Percentiles rank a stretch among this genome's conserved stretches.
phyloP scores from a whole-genome alignment of 1,284 basidiomycete genomes.

The Fomitiporia mediterranea region DNA sequence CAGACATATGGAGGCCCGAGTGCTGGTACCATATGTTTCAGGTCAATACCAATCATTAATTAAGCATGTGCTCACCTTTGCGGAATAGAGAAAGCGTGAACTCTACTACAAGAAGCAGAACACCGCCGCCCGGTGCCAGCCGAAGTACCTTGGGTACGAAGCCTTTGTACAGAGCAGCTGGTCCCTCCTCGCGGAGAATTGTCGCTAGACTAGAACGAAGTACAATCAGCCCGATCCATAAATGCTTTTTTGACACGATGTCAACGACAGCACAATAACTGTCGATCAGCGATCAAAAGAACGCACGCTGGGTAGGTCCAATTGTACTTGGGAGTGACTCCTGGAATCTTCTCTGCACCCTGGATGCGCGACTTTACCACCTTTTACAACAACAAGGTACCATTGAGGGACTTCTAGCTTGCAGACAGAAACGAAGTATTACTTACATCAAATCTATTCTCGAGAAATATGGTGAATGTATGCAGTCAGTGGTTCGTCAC shows the following conservation, averaged over 20 bases:
- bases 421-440: background rate
- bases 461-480: background rate
- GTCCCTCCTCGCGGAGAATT: constrained; percentile 88
- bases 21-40: background rate
- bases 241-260: background rate
- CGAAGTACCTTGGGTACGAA: constrained; percentile 84
- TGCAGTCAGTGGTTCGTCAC: background rate
- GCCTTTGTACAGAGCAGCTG: constrained; percentile 90
- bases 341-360: constrained; percentile 61
- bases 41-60: background rate
- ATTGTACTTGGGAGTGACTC: constrained; percentile 79
- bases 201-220: constrained; percentile 48
- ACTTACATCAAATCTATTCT: constrained; percentile 52
- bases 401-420: background rate
- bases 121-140: constrained; percentile 91
- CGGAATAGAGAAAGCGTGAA: constrained; percentile 74
- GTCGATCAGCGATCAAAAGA: constrained; percentile 29
- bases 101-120: constrained; percentile 88
- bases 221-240: background rate
- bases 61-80: constrained; percentile 41
- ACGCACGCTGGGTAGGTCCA: constrained; percentile 83
- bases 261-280: constrained; percentile 21
- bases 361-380: constrained; percentile 97
- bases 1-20: constrained; percentile 18
- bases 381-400: constrained; percentile 34